These are phyloP conservation scores for Nitzschia sp. DNA, from an alignment of 108 stramenopile species.

Conservation along the genomic window DNA sequence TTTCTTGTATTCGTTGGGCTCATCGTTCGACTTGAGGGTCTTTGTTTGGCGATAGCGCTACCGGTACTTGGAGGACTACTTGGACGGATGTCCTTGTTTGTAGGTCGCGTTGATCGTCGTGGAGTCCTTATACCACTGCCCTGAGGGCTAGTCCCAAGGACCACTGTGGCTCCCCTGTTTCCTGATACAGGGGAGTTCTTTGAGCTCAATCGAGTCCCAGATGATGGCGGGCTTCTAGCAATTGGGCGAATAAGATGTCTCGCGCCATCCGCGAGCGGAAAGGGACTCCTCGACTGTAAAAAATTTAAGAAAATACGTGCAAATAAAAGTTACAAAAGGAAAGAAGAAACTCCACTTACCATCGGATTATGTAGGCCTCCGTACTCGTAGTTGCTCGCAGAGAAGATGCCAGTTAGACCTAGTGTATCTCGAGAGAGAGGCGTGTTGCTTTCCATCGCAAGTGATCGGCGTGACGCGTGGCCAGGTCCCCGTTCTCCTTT, in stretches of 20 bases:
- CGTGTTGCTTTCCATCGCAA: neutral
- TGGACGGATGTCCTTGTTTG: slow-evolving; percentile 4
- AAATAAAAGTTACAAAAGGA: too few species aligned
- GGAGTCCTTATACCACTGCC: neutral
- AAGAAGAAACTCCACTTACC: neutral
- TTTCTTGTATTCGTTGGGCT: slow-evolving; percentile 1
- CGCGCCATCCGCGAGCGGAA: neutral
- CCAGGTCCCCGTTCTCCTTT: neutral
- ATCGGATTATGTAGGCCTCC: slow-evolving; percentile 1
- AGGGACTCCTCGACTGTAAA: neutral
- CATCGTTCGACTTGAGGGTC: neutral
- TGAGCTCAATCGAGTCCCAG: neutral
- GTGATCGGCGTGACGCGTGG: neutral
- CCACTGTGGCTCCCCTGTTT: neutral
- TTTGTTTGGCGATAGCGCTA: neutral
- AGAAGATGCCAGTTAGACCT: neutral
- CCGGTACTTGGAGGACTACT: slow-evolving; percentile 11
- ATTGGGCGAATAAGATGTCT: slow-evolving; percentile 17
- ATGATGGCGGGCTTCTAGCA: slow-evolving; percentile 26
- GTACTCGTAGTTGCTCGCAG: slow-evolving; percentile 8
- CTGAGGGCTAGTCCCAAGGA: slow-evolving; percentile 1
- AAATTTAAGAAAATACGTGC: too few species aligned
- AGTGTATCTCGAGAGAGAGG: neutral
- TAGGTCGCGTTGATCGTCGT: neutral
- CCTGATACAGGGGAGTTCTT: neutral